phyloP scores from a whole-genome alignment of 805 yeast genomes.

The Barnettozyma siamensis region DNA sequence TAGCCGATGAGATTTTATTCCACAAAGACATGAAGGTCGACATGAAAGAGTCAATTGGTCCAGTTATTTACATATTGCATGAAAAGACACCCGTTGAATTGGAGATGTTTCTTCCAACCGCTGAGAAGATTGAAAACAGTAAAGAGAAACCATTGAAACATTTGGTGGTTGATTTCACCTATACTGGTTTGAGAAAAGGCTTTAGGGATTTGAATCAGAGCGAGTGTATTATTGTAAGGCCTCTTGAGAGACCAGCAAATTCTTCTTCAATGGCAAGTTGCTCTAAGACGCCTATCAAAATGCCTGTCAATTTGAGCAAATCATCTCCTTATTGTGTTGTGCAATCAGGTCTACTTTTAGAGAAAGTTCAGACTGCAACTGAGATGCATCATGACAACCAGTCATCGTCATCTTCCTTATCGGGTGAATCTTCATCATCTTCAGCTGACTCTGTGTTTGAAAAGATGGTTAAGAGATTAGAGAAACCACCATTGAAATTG shows the following conservation, averaged over 20 bases:
- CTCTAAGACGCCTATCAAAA: neutral
- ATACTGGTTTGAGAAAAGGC: neutral
- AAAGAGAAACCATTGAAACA: neutral
- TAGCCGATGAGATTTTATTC: slow-evolving; percentile 13
- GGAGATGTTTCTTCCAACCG: slow-evolving; percentile 1
- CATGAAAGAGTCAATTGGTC: slow-evolving; percentile 5
- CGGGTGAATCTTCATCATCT: neutral
- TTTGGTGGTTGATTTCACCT: slow-evolving; percentile 6
- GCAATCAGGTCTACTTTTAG: slow-evolving; percentile 1
- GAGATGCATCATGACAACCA: neutral
- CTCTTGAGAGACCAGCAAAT: neutral
- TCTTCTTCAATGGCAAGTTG: neutral
- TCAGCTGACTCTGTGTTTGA: neutral
- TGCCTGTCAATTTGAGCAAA: neutral
- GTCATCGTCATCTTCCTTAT: neutral
- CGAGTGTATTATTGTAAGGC: slow-evolving; percentile 5
- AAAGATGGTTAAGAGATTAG: no score
- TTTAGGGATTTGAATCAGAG: neutral
- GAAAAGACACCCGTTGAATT: slow-evolving; percentile 6
- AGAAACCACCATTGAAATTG: neutral
- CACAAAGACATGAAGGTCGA: slow-evolving; percentile 10
- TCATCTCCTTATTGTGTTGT: slow-evolving; percentile 6
- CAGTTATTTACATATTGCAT: slow-evolving; percentile 8
- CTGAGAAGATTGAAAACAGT: neutral
- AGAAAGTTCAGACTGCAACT: neutral